These are phyloP conservation scores for Cercophora newfieldiana DNA, from an alignment of 495 filamentous ascomycete genomes.

Conservation along the genomic window DNA sequence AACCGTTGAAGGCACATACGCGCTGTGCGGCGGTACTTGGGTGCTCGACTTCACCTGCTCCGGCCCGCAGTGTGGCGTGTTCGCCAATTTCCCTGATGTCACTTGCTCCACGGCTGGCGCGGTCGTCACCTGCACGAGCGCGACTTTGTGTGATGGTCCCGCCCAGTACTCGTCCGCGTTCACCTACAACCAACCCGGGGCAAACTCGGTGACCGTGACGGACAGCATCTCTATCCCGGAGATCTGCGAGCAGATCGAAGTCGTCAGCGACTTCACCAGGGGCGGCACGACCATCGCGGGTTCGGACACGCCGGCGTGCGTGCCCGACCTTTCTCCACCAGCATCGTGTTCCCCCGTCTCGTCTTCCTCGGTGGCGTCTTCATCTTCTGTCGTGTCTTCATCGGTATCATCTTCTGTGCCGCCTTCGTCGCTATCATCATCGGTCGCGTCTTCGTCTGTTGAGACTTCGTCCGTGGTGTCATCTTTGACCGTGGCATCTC, in stretches of 20 bases:
- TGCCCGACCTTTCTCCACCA: too few relatives aligned
- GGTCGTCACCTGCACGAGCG: not conserved
- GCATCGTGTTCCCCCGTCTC: not conserved
- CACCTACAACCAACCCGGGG: too few relatives aligned
- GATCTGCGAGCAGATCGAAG: too few relatives aligned
- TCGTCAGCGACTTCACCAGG: not conserved
- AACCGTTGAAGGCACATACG: not conserved
- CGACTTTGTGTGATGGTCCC: not conserved
- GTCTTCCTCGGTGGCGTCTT: not conserved
- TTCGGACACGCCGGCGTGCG: not conserved
- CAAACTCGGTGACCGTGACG: too few relatives aligned
- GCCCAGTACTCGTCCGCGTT: too few relatives aligned
- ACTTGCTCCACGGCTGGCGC: not conserved
- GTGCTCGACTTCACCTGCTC: not conserved
- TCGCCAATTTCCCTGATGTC: not conserved
- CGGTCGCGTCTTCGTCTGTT: not conserved
- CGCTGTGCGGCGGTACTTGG: not conserved
- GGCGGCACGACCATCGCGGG: not conserved
- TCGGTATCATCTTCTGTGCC: not conserved
- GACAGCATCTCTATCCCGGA: too few relatives aligned
- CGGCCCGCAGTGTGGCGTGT: not conserved
- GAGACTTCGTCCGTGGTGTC: not conserved
- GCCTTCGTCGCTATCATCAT: not conserved
- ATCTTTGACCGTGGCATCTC: not conserved
- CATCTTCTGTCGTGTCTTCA: conserved; percentile 9